phyloP scores from a whole-genome alignment of 352 stramenopile genomes.

The Blastocystis sp. region DNA sequence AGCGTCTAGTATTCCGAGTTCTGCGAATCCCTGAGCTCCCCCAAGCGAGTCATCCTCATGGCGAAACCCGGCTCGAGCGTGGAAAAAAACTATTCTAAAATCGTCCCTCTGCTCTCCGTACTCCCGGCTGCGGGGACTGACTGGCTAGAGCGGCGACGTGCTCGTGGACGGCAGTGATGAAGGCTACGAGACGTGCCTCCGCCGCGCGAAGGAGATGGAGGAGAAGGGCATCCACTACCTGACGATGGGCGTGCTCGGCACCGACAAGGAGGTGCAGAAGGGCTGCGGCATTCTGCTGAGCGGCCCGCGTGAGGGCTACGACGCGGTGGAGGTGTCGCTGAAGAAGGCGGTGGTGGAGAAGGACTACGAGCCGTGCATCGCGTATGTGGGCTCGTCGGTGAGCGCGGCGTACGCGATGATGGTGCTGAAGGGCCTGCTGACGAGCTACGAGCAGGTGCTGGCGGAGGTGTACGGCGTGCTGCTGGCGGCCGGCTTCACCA shows the following conservation, averaged over 20 bases:
- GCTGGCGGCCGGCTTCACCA: slow-evolving; percentile 85
- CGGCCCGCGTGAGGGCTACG: slow-evolving; percentile 89
- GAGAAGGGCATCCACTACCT: slow-evolving; percentile 94
- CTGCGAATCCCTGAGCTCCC: slow-evolving; percentile 81
- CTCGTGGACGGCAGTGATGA: slow-evolving; percentile 98
- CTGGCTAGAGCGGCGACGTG: slow-evolving; percentile 84
- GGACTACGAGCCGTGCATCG: slow-evolving; percentile 82
- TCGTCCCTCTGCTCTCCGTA: slow-evolving; percentile 33
- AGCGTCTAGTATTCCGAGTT: too few relatives aligned
- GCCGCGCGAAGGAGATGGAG: slow-evolving; percentile 84
- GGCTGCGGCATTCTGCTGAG: slow-evolving; percentile 94
- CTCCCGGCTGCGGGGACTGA: slow-evolving; percentile 73
- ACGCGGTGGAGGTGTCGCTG: slow-evolving; percentile 91
- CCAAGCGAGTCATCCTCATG: slow-evolving; percentile 94
- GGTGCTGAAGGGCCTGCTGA: slow-evolving; percentile 99
- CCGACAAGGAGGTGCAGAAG: slow-evolving; percentile 42
- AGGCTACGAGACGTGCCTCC: slow-evolving; percentile 94
- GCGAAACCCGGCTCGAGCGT: slow-evolving; percentile 94
- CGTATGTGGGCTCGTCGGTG: slow-evolving; percentile 91
- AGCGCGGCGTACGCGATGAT: slow-evolving; percentile 99
- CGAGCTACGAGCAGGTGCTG: slow-evolving; percentile 96
- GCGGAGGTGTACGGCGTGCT: slow-evolving; percentile 95
- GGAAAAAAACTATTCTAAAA: slow-evolving; percentile 76
- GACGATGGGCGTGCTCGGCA: slow-evolving; percentile 80
- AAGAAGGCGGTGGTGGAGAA: slow-evolving; percentile 91